Evolutionary conservation across 371 early-diverging fungal species (phyloP).

Genomic region (Globomyces sp.): DNA sequence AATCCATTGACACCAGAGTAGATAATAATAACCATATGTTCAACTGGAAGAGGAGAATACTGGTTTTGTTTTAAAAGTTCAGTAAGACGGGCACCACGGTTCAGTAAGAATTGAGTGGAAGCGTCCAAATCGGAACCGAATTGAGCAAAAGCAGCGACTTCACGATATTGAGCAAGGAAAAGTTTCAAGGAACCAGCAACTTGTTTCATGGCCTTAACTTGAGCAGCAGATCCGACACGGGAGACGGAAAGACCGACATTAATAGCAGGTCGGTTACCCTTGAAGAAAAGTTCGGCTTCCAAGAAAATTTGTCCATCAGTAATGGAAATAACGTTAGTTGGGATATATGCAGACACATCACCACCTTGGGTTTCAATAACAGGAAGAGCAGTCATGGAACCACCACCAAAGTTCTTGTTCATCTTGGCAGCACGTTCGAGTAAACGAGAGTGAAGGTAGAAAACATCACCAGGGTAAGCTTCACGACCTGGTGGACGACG

Average conservation of each 20-base stretch:
- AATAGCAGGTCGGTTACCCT: conserved; percentile 95
- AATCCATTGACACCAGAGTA: conserved; percentile 94
- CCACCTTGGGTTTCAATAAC: conserved; percentile 98
- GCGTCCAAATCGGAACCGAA: conserved; percentile 98
- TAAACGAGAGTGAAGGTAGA: conserved; percentile 95
- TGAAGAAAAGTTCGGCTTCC: conserved; percentile 98
- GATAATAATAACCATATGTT: conserved; percentile 91
- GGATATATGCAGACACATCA: conserved; percentile 98
- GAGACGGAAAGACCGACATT: conserved; percentile 98
- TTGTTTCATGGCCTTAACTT: conserved; percentile 98
- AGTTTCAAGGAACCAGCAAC: conserved; percentile 97
- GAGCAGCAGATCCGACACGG: conserved; percentile 97
- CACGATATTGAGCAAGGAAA: conserved; percentile 97
- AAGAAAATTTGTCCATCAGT: conserved; percentile 97
- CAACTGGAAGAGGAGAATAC: conserved; percentile 88
- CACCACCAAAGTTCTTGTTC: conserved; percentile 87
- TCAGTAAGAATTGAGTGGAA: conserved; percentile 89
- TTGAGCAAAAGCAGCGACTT: conserved; percentile 97
- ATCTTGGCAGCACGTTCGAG: conserved; percentile 97
- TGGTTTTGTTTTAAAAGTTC: conserved; percentile 95
- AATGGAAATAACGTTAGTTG: conserved; percentile 98
- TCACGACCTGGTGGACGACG: conserved; percentile 75
- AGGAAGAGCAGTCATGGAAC: conserved; percentile 94
- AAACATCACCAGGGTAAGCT: conserved; percentile 78
- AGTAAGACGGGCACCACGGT: conserved; percentile 95